A percentile compares a stretch with the other conserved stretches of the same genome.
phyloP scores from a whole-genome alignment of 306 rosid genomes.

The Mucuna pruriens region DNA sequence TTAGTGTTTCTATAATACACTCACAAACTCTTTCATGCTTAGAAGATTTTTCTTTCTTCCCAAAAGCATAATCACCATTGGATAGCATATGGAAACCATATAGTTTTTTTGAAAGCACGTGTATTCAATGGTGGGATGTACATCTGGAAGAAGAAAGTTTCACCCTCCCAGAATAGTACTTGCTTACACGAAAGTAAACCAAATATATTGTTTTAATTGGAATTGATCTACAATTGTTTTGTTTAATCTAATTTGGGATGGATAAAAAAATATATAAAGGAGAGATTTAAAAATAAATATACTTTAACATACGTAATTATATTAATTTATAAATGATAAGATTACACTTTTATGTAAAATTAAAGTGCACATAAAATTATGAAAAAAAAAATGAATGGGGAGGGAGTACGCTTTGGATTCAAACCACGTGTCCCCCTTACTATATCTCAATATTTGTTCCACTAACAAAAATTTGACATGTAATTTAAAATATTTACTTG shows the following conservation, averaged over 20 bases:
- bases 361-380: no score
- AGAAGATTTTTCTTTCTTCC: not conserved
- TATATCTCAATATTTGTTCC: no score
- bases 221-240: not conserved
- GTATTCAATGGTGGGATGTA: not conserved
- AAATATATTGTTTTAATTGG: not conserved
- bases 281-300: not conserved
- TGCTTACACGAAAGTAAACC: not conserved
- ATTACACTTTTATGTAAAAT: no score
- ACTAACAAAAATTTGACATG: no score
- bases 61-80: not conserved
- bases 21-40: not conserved
- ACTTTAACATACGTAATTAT: not conserved
- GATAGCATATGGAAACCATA: not conserved
- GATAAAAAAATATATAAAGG: not conserved
- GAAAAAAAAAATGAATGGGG: no score
- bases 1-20: slow-evolving; percentile 1
- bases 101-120: not conserved
- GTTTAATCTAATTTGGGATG: not conserved
- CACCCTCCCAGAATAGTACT: not conserved
- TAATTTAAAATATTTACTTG: no score
- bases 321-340: no score
- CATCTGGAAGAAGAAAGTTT: not conserved
- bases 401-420: no score
- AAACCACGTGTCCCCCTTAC: no score